phyloP scores from a whole-genome alignment of 2,329 filamentous ascomycete genomes.

The Fusarium sp. region DNA sequence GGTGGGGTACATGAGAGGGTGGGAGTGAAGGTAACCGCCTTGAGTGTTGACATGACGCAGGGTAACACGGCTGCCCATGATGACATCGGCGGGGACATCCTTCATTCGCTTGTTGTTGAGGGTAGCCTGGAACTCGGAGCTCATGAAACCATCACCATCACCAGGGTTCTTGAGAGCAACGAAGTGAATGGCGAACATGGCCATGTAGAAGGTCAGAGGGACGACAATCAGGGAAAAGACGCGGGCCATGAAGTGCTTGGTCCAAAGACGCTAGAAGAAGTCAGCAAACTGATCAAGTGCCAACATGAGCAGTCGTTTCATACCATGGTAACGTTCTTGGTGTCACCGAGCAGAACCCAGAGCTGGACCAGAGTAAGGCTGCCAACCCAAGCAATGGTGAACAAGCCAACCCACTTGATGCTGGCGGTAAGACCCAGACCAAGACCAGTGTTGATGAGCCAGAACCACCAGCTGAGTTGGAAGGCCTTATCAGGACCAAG shows the following conservation, averaged over 20 bases:
- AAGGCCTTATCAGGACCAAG: slow-evolving; percentile 91
- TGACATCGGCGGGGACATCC: slow-evolving; percentile 91
- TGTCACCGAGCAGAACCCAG: slow-evolving; percentile 94
- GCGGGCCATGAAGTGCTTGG: slow-evolving; percentile 94
- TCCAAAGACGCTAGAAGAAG: slow-evolving; percentile 74
- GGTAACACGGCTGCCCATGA: slow-evolving; percentile 85
- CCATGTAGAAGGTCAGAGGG: slow-evolving; percentile 90
- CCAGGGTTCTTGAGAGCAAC: slow-evolving; percentile 92
- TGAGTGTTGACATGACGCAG: slow-evolving; percentile 97
- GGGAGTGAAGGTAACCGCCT: slow-evolving; percentile 96
- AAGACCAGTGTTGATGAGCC: slow-evolving; percentile 88
- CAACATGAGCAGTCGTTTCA: slow-evolving; percentile 38
- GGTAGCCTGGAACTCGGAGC: slow-evolving; percentile 97
- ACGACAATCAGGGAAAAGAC: slow-evolving; percentile 92
- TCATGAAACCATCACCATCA: slow-evolving; percentile 99
- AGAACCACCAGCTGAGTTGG: slow-evolving; percentile 95
- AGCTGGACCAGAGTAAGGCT: slow-evolving; percentile 90
- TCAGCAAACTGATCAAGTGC: slow-evolving; percentile 25
- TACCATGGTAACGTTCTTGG: slow-evolving; percentile 83
- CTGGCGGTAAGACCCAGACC: slow-evolving; percentile 90
- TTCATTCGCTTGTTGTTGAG: slow-evolving; percentile 97
- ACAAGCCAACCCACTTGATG: slow-evolving; percentile 98
- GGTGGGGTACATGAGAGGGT: slow-evolving; percentile 95
- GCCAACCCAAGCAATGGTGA: slow-evolving; percentile 98
- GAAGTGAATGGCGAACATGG: slow-evolving; percentile 98